Evolutionary conservation across 2,329 filamentous ascomycete species (phyloP), one percentile per base, ranked within the genome.

Genomic region (Aspergillus ruber): DNA sequence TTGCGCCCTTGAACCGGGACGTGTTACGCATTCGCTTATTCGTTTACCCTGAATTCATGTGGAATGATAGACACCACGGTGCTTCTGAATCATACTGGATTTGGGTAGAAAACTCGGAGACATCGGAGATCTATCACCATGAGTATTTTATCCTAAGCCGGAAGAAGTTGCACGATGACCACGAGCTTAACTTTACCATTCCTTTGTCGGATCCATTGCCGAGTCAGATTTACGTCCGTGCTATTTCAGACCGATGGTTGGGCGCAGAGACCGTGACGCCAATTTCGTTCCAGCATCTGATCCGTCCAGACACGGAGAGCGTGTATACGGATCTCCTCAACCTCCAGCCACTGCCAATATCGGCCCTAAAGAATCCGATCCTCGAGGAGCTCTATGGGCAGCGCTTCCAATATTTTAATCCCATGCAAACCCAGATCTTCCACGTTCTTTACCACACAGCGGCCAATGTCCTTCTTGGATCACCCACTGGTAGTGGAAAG

Each of bases 401-500:
- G 64, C 82, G 90, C 27, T 98, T 98, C 68, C 85, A 93, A 55
- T 98, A 85, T 69, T 98, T 98, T 77, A 98, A 98, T 63, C 93
- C 93, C 0, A 97, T 98, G 94, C 93, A 98, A 68, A 97, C 93
- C 0, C 93, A 98, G 62, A 89, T 98, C 44, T 98, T 98, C 70
- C 93, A 98, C 62, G 91, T 89, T 12, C 79, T 98, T 29, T 98
- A 98, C 56, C 86, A 97, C 64, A 96, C 93, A 0, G 71, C 86
- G 6, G 85, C 88, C 41, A 98, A 98, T 62, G 90, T 98, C 4
- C 79, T 98, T 3, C 79, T 98, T 7, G 93, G 94, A 6, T 97
- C 93, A 2, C 94, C 93, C 0, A 98, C 94, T 0, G 93, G 93
- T 49, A 95, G 90, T 76, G 93, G 93, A 49, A 98, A 98, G 75